Evolutionary conservation across 2,329 filamentous ascomycete genomes (phyloP), one percentile per base, ranked within the genome.

Genomic region (Pseudocercospora pini-densiflorae): DNA sequence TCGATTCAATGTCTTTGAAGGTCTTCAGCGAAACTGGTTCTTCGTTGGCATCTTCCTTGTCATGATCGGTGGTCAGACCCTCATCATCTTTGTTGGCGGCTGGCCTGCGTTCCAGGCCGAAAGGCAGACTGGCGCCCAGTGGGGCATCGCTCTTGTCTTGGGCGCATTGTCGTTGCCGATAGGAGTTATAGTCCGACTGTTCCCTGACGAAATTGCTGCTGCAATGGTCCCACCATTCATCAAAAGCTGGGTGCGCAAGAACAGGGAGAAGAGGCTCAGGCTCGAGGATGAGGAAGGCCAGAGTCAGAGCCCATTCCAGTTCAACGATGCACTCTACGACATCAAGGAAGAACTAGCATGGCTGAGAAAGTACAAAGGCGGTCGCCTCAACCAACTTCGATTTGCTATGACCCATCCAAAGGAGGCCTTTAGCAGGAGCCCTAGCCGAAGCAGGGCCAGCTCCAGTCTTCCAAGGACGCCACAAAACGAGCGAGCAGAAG

Each of bases 1-100:
- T 80, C 87, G 89, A 63, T 94, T 97, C 85, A 98, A 98, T 80
- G 93, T 98, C 69, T 94, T 98, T 68, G 94, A 97, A 77, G 93
- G 93, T 62, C 87, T 98, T 66, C 86, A 86, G 27, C 87, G 87
- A 77, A 98, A 98, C 79, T 91, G 86, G 81, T 97, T 96, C 85
- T 98, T 98, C 82, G 87, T 96, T 43, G 86, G 81, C 45, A 97
- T 98, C 79, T 93, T 93, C 81, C 76, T 85, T 67, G 85, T 97
- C 78, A 97, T 98, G 91, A 88, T 94, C 71, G 94, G 89, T 70
- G 93, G 92, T 23, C 94, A 98, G 77, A 83, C 95, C 27, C 86
- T 97, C 79, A 98, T 98, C 77, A 87, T 97, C 74, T 95, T 92
- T 74, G 87, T 97, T 59, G 94, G 94, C 70, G 92, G 92, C 33